phyloP scores from a whole-genome alignment of 2,329 filamentous ascomycete genomes.

The Beauveria pseudobassiana region DNA sequence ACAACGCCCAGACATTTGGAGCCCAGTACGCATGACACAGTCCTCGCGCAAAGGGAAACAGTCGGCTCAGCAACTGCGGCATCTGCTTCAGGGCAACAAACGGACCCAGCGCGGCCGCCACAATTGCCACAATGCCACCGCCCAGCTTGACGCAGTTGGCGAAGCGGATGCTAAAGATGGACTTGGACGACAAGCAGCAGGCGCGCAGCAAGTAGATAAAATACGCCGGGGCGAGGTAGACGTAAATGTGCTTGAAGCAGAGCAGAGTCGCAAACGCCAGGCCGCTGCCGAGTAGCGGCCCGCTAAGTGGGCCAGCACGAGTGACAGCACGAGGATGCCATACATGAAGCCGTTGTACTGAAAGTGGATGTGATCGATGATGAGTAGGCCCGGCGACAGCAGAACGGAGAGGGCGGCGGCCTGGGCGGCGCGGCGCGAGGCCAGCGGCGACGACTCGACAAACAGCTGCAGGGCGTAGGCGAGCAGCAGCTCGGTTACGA shows the following conservation, averaged over 20 bases:
- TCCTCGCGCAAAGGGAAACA: slow-evolving; percentile 91
- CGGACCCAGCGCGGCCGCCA: slow-evolving; percentile 79
- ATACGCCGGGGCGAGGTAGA: slow-evolving; percentile 92
- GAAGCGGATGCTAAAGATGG: slow-evolving; percentile 67
- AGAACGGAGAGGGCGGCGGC: slow-evolving; percentile 83
- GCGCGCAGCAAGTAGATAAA: slow-evolving; percentile 85
- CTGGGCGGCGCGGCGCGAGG: slow-evolving; percentile 69
- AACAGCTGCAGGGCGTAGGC: slow-evolving; percentile 77
- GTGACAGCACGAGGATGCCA: slow-evolving; percentile 77
- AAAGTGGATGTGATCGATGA: slow-evolving; percentile 98
- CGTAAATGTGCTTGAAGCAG: slow-evolving; percentile 96
- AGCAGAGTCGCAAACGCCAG: slow-evolving; percentile 76
- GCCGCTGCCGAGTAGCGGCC: slow-evolving; percentile 70
- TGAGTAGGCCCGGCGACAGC: slow-evolving; percentile 84
- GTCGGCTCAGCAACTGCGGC: slow-evolving; percentile 69
- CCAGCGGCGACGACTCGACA: slow-evolving; percentile 59
- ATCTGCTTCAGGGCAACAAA: slow-evolving; percentile 78
- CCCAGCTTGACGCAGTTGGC: slow-evolving; percentile 80
- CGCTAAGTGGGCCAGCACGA: slow-evolving; percentile 76
- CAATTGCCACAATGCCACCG: slow-evolving; percentile 60
- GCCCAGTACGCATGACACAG: slow-evolving; percentile 98
- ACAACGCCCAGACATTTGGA: slow-evolving; percentile 93
- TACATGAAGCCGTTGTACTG: slow-evolving; percentile 99
- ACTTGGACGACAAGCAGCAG: slow-evolving; percentile 78
- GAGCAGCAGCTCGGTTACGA: slow-evolving; percentile 75